Percentiles rank a stretch among this genome's conserved stretches.
Conservation (phyloP, 257 asterid species). For the Solanum okadae region DNA sequence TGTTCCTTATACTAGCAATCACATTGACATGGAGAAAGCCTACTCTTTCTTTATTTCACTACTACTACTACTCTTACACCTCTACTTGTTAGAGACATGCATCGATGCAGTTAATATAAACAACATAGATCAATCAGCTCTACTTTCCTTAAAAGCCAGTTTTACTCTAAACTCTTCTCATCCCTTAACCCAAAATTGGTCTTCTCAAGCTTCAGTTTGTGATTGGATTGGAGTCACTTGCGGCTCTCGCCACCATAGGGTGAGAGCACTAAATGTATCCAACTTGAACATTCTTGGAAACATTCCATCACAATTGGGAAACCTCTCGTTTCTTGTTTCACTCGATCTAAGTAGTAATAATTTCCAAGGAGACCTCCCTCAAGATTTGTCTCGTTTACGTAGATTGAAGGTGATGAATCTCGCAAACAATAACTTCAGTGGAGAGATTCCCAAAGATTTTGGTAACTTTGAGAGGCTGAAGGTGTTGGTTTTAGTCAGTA, state of each 20-base stretch:
- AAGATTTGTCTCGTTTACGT: neutral
- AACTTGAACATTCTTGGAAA: neutral
- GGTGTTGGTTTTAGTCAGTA: neutral
- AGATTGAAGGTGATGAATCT: conserved; percentile 2
- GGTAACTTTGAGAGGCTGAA: conserved; percentile 6
- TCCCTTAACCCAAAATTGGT: neutral
- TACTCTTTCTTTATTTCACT: neutral
- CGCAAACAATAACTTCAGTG: neutral
- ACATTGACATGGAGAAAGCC: neutral
- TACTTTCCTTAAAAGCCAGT: neutral
- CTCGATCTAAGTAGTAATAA: conserved; percentile 4
- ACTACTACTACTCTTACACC: neutral
- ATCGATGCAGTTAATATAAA: too few relatives aligned
- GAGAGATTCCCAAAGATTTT: neutral
- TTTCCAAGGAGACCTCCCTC: conserved; percentile 8
- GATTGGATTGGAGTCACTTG: neutral
- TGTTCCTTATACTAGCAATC: too few relatives aligned
- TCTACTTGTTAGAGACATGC: neutral
- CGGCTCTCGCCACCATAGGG: neutral
- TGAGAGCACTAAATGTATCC: neutral
- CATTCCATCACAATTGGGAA: neutral
- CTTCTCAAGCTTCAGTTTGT: neutral
- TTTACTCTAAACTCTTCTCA: neutral
- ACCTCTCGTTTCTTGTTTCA: conserved; percentile 4
- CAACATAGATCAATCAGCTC: neutral